These are phyloP conservation scores for Neurospora pannonica DNA, from an alignment of 495 filamentous ascomycete species.

Conservation along the genomic window DNA sequence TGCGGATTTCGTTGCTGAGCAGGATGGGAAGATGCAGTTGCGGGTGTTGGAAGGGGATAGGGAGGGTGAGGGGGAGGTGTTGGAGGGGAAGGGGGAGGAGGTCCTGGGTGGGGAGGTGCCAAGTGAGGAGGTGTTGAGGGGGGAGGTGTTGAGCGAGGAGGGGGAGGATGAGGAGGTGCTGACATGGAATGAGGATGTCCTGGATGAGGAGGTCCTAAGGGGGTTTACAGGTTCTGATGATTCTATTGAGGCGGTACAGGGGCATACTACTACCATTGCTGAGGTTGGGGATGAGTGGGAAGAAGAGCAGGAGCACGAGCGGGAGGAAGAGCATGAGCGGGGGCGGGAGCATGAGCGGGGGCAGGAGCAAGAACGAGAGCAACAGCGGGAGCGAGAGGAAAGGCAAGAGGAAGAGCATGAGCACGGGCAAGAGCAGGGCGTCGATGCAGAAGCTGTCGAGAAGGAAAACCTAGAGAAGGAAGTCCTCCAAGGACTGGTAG, in stretches of 20 bases:
- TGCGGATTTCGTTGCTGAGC: neutral
- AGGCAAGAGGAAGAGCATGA: neutral
- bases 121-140: neutral
- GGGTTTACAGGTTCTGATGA: neutral
- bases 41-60: neutral
- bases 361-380: neutral
- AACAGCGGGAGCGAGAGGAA: neutral
- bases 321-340: neutral
- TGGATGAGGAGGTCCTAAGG: neutral
- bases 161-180: too few relatives aligned
- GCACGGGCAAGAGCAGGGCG: neutral
- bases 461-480: neutral
- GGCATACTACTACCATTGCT: neutral
- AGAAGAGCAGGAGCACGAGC: neutral
- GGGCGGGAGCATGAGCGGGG: neutral
- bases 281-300: constrained; percentile 4
- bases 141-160: neutral
- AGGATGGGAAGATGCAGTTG: neutral
- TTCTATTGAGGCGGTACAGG: neutral
- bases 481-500: neutral
- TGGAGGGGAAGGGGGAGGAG: neutral
- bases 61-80: neutral
- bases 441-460: neutral
- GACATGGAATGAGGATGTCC: neutral
- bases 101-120: too few relatives aligned